These are phyloP conservation scores for Talaromyces verruculosus DNA, from an alignment of 2,329 filamentous ascomycete genomes.

Conservation along the genomic window DNA sequence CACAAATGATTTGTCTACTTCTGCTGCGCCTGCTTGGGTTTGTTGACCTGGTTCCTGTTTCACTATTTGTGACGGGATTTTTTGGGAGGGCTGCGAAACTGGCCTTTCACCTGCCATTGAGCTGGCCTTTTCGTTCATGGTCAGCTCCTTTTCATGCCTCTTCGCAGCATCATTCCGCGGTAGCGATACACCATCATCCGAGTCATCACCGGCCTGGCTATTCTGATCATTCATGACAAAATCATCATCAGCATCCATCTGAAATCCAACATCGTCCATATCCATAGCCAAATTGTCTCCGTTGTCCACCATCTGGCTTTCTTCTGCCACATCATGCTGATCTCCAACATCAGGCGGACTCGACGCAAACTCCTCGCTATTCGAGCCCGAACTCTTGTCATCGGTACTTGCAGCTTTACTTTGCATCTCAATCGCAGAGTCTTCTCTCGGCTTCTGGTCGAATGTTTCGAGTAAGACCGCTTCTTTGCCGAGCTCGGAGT, in stretches of 20 bases:
- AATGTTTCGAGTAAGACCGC: neutral
- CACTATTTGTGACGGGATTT: neutral
- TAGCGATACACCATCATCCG: slow-evolving; percentile 8
- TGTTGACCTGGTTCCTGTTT: neutral
- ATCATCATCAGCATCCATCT: slow-evolving; percentile 10
- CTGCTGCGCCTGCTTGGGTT: neutral
- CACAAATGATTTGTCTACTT: neutral
- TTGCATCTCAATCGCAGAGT: slow-evolving; percentile 1
- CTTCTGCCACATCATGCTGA: neutral
- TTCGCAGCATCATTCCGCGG: neutral
- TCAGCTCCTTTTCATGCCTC: neutral
- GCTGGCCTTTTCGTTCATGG: neutral
- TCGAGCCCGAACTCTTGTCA: neutral
- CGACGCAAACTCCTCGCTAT: slow-evolving; percentile 23
- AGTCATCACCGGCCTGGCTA: neutral
- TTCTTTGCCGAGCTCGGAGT: slow-evolving; percentile 34
- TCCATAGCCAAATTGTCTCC: neutral
- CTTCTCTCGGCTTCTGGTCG: slow-evolving; percentile 18
- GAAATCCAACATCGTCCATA: slow-evolving; percentile 8
- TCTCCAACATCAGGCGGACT: slow-evolving; percentile 22
- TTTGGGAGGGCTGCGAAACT: neutral
- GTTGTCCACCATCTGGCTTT: neutral
- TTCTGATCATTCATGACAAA: neutral
- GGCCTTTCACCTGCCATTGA: neutral
- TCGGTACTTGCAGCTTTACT: neutral